Evolutionary conservation across 192 early-diverging fungal species (phyloP), one percentile per base, ranked within the genome.

Genomic region (Coemansia sp.): DNA sequence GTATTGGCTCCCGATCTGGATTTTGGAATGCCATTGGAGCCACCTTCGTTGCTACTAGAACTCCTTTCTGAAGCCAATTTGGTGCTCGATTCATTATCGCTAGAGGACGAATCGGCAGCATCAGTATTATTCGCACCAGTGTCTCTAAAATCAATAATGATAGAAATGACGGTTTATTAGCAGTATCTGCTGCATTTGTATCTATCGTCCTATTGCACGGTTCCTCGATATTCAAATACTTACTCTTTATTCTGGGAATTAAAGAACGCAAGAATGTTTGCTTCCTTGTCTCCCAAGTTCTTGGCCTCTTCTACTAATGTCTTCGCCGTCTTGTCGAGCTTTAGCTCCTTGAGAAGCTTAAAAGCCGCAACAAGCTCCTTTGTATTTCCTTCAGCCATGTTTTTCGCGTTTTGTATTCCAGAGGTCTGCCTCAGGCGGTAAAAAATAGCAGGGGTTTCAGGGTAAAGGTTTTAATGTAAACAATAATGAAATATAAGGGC

Each of bases 341-440:
- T 73, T 6, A 72, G 69, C 62, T 75, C 49, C 18, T 52, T 26
- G 24, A 81, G 69, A 23, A 75, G 61, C 10, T 43, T 43, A 52
- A 66, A 62, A 1, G 73, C 65, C 23, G 53, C 44, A 6, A 68
- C 45, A 62, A 81, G 73, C 69, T 75, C 58, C 44, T 75, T 35
- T 5, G 24, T 45, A 35, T 65, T 71, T 35, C 63, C 46, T 15
- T 20, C 63, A 12, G 60, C 18, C 77, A 74, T 77, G 15, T 53
- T 26, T 62, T 44, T 43, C 18, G 48, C 23, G 36, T 20, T 60
- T 16, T 51, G 23, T 63, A 49, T 48, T 20, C 11, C 12, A 34
- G 38, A 48, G 49, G 34, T n/a, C 6, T 44, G 24, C 20, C 16
- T 11, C 15, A 2, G 64, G 14, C 39, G 5, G 36, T 34, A 57